A percentile compares a stretch with the other conserved stretches of the same genome.
Conservation (phyloP, 371 early-diverging fungal genomes). For the Syncephalastrum sp. region DNA sequence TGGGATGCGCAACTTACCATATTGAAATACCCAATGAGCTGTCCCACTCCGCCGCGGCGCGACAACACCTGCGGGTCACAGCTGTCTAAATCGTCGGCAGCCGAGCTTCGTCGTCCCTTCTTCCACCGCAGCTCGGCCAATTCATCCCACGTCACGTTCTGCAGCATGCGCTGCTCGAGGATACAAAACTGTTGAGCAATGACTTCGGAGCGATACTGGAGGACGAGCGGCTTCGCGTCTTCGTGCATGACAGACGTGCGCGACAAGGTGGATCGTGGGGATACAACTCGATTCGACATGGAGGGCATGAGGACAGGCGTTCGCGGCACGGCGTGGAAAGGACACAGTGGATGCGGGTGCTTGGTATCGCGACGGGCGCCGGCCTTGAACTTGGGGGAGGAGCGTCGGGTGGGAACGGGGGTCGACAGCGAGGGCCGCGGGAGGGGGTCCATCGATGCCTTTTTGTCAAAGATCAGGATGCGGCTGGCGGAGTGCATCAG, state of each 20-base stretch:
- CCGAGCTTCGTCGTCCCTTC: slow-evolving; percentile 7
- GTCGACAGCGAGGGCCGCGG: slow-evolving; percentile 13
- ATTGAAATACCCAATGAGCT: slow-evolving; percentile 41
- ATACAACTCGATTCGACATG: no score
- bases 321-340: slow-evolving; percentile 6
- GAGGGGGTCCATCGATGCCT: neutral
- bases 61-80: neutral
- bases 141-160: slow-evolving; percentile 58
- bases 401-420: neutral
- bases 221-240: slow-evolving; percentile 22
- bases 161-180: slow-evolving; percentile 53
- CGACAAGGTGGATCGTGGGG: no score
- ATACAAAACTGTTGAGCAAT: slow-evolving; percentile 56
- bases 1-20: slow-evolving; percentile 23
- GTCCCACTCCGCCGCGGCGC: slow-evolving; percentile 24
- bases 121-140: slow-evolving; percentile 53
- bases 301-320: neutral
- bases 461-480: slow-evolving; percentile 4
- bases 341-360: slow-evolving; percentile 23
- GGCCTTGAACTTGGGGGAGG: no score
- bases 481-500: slow-evolving; percentile 13
- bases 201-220: slow-evolving; percentile 39
- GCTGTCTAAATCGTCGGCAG: slow-evolving; percentile 6
- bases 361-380: slow-evolving; percentile 1
- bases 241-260: neutral